Base-by-base conservation (phyloP, 306 rosid species). In the Arachis stenosperma region DNA sequence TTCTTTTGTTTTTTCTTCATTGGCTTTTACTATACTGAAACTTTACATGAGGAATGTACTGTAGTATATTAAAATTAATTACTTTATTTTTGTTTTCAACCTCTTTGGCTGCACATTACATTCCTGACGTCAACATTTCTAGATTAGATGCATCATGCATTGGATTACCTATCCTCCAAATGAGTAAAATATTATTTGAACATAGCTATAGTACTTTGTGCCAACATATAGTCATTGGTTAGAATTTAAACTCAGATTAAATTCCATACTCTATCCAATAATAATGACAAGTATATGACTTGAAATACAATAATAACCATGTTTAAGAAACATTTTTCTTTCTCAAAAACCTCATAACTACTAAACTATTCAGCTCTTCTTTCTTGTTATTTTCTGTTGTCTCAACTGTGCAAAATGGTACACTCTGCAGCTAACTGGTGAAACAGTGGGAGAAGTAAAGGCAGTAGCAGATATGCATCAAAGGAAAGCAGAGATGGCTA, bases 401-500 rank as follows among this genome's bases (percentile, higher is more conserved):
- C 58, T 69, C 40, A 56, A 40, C 58, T 76, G 62, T 61, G 60
- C 68, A 65, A 33, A 33, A 64, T 75, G 79, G 56, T 66, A 47
- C 62, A 75, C 77, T 86, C 80, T 80, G 82, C 89, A 94, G 99
- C 78, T 94, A 75, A 94, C 97, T 83, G 97, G 99, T 60, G 99
- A 88, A 87, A 91, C 98, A 68, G 92, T 91, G 72, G 98, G 98
- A 78, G 98, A 94, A 77, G 96, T 94, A 84, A 94, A 94, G 78
- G 91, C 99, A 65, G 99, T 91, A 52, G 97, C 97, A 69, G 99
- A 87, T 80, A 94, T 94, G 97, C 99, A 94, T 70, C 96, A 91
- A 87, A 89, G 99, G 78, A 94, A 94, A 79, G 99, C 97, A 77
- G 99, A 94, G 88, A 94, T 94, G 99, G 95, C 97, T 60, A 86